These are phyloP conservation scores for Umbelopsis sp. DNA, from an alignment of 192 early-diverging fungal species.

Conservation along the genomic window DNA sequence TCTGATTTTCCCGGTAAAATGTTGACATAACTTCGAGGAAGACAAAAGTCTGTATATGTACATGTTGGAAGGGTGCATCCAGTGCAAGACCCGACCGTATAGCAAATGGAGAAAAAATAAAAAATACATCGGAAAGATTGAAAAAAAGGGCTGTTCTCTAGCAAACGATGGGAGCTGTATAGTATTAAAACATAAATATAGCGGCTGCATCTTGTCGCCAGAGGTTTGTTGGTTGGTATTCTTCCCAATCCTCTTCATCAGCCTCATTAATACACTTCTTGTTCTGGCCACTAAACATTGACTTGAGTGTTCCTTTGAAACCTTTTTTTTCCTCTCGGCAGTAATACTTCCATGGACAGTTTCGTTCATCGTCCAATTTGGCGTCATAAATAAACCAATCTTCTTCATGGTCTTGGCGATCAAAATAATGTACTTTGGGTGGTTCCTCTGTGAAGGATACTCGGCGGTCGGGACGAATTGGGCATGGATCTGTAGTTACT, in stretches of 20 bases:
- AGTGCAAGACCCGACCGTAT: no score
- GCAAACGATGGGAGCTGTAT: background rate
- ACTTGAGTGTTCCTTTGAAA: conserved; percentile 5
- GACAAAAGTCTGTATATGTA: no score
- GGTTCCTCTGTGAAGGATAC: conserved; percentile 2
- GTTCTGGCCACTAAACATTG: background rate
- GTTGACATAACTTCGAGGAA: no score
- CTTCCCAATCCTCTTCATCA: conserved; percentile 13
- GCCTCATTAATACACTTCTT: background rate
- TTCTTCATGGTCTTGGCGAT: conserved; percentile 4
- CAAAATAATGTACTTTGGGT: conserved; percentile 14
- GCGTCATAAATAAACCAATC: conserved; percentile 10
- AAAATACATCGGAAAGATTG: background rate
- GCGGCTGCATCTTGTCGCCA: conserved; percentile 11
- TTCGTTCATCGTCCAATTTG: background rate
- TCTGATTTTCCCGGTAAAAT: no score
- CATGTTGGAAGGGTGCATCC: no score
- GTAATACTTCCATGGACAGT: conserved; percentile 17
- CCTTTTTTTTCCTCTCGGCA: conserved; percentile 7
- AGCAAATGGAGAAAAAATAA: no score
- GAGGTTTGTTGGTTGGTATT: conserved; percentile 1
- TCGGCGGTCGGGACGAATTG: background rate
- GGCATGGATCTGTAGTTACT: background rate
- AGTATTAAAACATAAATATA: conserved; percentile 10
- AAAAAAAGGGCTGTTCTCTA: background rate